Evolutionary conservation across 1,284 basidiomycete genomes (phyloP).

Genomic region (Cerioporus squamosus): DNA sequence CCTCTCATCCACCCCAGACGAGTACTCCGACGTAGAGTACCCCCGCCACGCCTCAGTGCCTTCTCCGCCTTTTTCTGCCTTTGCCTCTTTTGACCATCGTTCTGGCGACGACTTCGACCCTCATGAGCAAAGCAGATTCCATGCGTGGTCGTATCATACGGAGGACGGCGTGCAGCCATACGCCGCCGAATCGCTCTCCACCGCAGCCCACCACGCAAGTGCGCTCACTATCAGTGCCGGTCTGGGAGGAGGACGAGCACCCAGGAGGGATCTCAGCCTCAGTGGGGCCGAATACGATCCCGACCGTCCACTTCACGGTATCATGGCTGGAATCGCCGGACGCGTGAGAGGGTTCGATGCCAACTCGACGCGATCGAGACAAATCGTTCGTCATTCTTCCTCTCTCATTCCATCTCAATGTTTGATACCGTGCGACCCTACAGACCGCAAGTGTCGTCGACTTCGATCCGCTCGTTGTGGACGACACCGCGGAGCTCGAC

Average conservation of each 20-base stretch:
- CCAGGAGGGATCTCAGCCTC: conserved; percentile 58
- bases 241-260: conserved; percentile 53
- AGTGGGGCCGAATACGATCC: conserved; percentile 88
- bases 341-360: conserved; percentile 54
- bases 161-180: conserved; percentile 70
- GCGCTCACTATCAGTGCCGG: conserved; percentile 86
- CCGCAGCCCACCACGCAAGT: conserved; percentile 85
- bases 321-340: conserved; percentile 62
- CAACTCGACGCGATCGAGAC: conserved; percentile 54
- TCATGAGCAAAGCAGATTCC: conserved; percentile 54
- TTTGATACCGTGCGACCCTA: conserved; percentile 6
- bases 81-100: conserved; percentile 63
- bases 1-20: conserved; percentile 52
- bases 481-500: conserved; percentile 67
- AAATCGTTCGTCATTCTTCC: conserved; percentile 42
- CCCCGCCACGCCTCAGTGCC: conserved; percentile 66
- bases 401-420: background rate
- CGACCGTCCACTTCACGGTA: conserved; percentile 77
- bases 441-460: conserved; percentile 31
- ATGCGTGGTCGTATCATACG: conserved; percentile 69
- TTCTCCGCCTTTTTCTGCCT: conserved; percentile 50
- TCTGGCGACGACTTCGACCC: conserved; percentile 59
- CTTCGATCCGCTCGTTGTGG: conserved; percentile 59
- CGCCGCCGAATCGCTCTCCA: conserved; percentile 73
- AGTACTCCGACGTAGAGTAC: conserved; percentile 61